Evolutionary conservation across 148 eudicot genomes (phyloP).

Genomic region (Simmondsia chinensis): DNA sequence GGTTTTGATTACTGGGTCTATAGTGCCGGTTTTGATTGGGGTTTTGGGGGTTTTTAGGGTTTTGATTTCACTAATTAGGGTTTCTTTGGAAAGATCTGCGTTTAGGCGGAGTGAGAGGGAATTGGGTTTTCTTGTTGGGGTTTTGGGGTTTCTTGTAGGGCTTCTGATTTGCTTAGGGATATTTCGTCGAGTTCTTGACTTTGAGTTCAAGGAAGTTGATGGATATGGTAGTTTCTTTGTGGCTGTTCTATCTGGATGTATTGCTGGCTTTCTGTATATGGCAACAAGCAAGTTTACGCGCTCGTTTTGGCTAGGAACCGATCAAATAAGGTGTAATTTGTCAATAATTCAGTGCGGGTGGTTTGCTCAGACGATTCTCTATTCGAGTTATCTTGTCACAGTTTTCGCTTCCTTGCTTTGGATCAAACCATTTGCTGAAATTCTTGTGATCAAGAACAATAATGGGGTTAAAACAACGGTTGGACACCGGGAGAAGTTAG

Average conservation of each 20-base stretch:
- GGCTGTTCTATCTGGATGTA: slow-evolving; percentile 43
- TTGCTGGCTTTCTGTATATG: slow-evolving; percentile 53
- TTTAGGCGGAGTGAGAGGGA: slow-evolving; percentile 66
- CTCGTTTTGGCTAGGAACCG: slow-evolving; percentile 95
- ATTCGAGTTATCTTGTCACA: slow-evolving; percentile 37
- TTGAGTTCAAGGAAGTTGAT: slow-evolving; percentile 46
- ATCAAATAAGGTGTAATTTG: slow-evolving; percentile 74
- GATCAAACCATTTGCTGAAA: slow-evolving; percentile 63
- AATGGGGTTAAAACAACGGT: slow-evolving; percentile 10
- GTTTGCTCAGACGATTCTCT: slow-evolving; percentile 55
- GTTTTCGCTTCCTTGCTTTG: slow-evolving; percentile 74
- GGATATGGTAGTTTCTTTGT: slow-evolving; percentile 42
- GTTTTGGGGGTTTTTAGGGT: slow-evolving; percentile 39
- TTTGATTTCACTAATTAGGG: slow-evolving; percentile 34
- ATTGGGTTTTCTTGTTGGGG: slow-evolving; percentile 42
- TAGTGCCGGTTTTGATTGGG: slow-evolving; percentile 55
- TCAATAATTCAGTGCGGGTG: slow-evolving; percentile 72
- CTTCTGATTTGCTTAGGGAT: slow-evolving; percentile 35
- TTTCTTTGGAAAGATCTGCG: slow-evolving; percentile 71
- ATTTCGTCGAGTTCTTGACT: slow-evolving; percentile 49
- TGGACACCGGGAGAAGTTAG: slow-evolving; percentile 23
- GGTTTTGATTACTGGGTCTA: slow-evolving; percentile 45
- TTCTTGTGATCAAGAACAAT: slow-evolving; percentile 32
- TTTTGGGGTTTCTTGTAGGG: slow-evolving; percentile 47
- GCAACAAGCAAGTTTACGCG: slow-evolving; percentile 68